Evolutionary conservation across 163 green algal species (phyloP).

Genomic region (Chloromonas sp.): DNA sequence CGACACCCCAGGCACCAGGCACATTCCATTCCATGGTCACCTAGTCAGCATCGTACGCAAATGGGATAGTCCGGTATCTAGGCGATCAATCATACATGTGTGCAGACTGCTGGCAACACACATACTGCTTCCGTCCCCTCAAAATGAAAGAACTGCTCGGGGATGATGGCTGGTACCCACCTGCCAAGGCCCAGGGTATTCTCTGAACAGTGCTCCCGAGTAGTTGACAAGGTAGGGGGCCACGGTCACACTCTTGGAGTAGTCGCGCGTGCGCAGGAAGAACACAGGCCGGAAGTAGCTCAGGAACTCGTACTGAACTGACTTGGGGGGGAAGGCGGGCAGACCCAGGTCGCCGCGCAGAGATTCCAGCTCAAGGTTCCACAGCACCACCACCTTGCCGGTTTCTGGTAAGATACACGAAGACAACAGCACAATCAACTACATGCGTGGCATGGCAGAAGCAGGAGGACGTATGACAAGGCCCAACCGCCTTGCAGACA

Average conservation of each 20-base stretch:
- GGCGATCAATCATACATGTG: no score
- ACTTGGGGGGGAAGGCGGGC: slow-evolving; percentile 85
- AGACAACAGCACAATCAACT: neutral
- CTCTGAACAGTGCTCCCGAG: slow-evolving; percentile 84
- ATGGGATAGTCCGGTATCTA: no score
- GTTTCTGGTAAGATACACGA: slow-evolving; percentile 1
- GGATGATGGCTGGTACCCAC: slow-evolving; percentile 21
- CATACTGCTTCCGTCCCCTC: no score
- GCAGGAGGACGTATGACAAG: no score
- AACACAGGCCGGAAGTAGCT: slow-evolving; percentile 81
- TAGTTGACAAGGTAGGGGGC: slow-evolving; percentile 97
- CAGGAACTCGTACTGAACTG: slow-evolving; percentile 60
- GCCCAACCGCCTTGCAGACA: no score
- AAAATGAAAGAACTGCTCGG: no score
- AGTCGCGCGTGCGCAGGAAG: slow-evolving; percentile 75
- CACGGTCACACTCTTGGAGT: slow-evolving; percentile 66
- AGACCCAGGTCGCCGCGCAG: slow-evolving; percentile 85
- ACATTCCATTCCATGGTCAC: no score
- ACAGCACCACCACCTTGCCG: slow-evolving; percentile 68
- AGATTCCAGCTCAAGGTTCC: slow-evolving; percentile 97
- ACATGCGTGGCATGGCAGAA: no score
- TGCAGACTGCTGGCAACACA: neutral
- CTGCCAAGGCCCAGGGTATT: slow-evolving; percentile 95
- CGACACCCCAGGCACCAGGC: neutral
- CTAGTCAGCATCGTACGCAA: no score